Conservation (phyloP, 2,329 filamentous ascomycete genomes). For the Fusarium protoensiforme region DNA sequence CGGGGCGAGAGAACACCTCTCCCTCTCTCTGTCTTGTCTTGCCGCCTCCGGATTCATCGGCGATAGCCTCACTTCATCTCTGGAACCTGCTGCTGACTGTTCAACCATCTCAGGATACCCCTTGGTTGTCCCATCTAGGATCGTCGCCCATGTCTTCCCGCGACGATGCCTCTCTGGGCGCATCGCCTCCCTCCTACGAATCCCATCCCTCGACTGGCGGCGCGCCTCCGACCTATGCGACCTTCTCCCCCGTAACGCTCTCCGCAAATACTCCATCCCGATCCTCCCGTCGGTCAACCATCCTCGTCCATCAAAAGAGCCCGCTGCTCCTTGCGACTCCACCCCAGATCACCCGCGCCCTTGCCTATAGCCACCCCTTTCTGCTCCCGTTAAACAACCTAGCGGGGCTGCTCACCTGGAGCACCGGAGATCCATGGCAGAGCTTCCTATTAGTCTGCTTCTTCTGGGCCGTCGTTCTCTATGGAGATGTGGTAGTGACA, state of each 20-base stretch:
- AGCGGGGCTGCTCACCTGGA: slow-evolving; percentile 91
- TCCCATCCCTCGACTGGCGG: slow-evolving; percentile 48
- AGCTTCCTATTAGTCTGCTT: slow-evolving; percentile 87
- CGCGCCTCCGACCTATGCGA: slow-evolving; percentile 79
- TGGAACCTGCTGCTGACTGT: slow-evolving; percentile 29
- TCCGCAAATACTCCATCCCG: slow-evolving; percentile 72
- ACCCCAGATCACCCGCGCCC: slow-evolving; percentile 90
- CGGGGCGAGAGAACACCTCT: slow-evolving; percentile 5
- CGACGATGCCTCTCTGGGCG: slow-evolving; percentile 50
- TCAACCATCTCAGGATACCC: slow-evolving; percentile 49
- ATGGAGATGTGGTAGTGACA: slow-evolving; percentile 85
- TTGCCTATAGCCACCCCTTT: slow-evolving; percentile 97
- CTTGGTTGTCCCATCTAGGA: slow-evolving; percentile 62
- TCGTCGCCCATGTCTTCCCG: slow-evolving; percentile 52
- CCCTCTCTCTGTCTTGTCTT: not conserved
- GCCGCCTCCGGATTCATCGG: not conserved
- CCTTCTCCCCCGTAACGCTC: slow-evolving; percentile 88
- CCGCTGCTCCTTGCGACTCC: slow-evolving; percentile 92
- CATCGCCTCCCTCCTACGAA: slow-evolving; percentile 48
- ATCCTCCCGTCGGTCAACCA: slow-evolving; percentile 81
- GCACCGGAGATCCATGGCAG: slow-evolving; percentile 93
- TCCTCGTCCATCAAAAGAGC: slow-evolving; percentile 97
- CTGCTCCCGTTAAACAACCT: slow-evolving; percentile 88
- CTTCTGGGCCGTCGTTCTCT: slow-evolving; percentile 89
- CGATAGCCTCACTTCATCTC: not conserved